Base-by-base conservation (phyloP, 192 early-diverging fungal genomes). In the Coemansia sp. region DNA sequence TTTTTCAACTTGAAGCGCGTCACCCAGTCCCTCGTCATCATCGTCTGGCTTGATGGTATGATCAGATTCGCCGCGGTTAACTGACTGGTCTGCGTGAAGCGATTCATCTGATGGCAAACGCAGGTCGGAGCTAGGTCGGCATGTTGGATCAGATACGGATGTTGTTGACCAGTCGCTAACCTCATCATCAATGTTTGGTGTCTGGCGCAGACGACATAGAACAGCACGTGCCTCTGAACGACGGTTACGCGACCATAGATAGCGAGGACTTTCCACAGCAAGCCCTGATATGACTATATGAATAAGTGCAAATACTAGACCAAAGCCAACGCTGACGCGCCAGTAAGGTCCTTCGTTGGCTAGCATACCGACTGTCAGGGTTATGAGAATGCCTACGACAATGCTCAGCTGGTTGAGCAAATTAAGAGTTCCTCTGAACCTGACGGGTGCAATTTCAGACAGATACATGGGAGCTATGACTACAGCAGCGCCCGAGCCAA, bases 381-480 rank as follows among this genome's bases (percentile, higher is more conserved):
- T 78, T 8, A 83, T 59, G 17, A 96, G 68, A 63, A 96, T 87
- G 11, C 94, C 94, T 10, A 85, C 50, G 10, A 94, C 93, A 51
- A 93, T 91, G 25, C 87, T 85, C 52, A 93, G 63, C 71, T 96
- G 94, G 71, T 93, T 93, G 55, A 89, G 69, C 22, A 88, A 64
- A 67, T 83, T 91, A 27, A 93, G 81, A 15, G 81, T 78, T 4
- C 94, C 94, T 8, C 91, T 78, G 23, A 79, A 69, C 13, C 72
- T 73, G 24, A 83, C 68, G 1, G 94, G 89, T 10, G 87, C 84
- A 61, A 93, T 81, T 64, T 94, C 94, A 14, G 87, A 80, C 47
- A 96, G 78, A 64, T 92, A 94, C 51, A 88, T 80, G 3, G 94
- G 92, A 7, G 89, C 85, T 22, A 91, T 82, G 19, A 94, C 94